Percentiles rank a stretch among this genome's conserved stretches.
Conservation (phyloP, 768 basidiomycete genomes). For the Rossbeevera mucosa region DNA sequence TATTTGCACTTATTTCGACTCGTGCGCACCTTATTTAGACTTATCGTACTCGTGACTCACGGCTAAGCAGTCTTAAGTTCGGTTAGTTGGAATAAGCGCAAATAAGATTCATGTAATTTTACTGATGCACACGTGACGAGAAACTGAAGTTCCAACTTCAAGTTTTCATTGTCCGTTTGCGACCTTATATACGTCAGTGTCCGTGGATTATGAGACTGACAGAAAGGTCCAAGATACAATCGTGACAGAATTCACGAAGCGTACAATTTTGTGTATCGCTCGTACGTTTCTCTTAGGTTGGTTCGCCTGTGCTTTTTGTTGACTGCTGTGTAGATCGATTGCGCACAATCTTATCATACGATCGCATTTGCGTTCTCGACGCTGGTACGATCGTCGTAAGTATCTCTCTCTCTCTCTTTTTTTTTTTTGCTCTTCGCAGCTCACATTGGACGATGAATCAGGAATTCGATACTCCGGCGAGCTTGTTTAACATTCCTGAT, state of each 20-base stretch:
- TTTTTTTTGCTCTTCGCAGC: not conserved
- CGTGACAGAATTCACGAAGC: slow-evolving; percentile 73
- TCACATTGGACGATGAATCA: slow-evolving; percentile 16
- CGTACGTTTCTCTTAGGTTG: slow-evolving; percentile 43
- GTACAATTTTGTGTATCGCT: slow-evolving; percentile 84
- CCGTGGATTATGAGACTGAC: slow-evolving; percentile 88
- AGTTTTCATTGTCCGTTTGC: too few relatives aligned
- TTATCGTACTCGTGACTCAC: too few relatives aligned
- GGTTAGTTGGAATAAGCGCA: too few relatives aligned
- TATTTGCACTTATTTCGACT: too few relatives aligned
- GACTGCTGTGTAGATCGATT: slow-evolving; percentile 56
- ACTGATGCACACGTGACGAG: too few relatives aligned
- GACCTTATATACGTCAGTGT: too few relatives aligned
- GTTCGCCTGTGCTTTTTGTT: not conserved
- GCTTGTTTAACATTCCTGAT: slow-evolving; percentile 49
- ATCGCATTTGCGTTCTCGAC: slow-evolving; percentile 85
- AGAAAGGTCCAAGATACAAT: slow-evolving; percentile 90
- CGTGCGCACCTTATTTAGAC: too few relatives aligned
- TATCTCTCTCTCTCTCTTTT: slow-evolving; percentile 16
- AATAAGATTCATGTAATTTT: too few relatives aligned
- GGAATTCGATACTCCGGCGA: slow-evolving; percentile 80
- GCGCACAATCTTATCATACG: slow-evolving; percentile 82
- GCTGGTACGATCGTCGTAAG: slow-evolving; percentile 69
- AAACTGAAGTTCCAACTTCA: too few relatives aligned
- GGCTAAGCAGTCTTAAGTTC: too few relatives aligned